Conservation (phyloP, 306 rosid genomes). For the Prunus padus region DNA sequence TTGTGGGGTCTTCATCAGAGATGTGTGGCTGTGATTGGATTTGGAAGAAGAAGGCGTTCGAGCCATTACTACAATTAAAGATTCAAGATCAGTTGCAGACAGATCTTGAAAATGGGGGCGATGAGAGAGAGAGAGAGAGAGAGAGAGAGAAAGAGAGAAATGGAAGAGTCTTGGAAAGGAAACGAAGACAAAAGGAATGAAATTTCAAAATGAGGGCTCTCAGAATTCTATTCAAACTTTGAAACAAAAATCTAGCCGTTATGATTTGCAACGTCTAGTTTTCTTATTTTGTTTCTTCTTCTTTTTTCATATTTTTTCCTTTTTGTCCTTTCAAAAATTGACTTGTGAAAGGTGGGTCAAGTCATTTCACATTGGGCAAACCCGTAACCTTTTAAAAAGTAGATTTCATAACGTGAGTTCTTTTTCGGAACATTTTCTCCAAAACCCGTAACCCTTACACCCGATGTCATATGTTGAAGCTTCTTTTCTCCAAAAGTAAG, state of each 20-base stretch:
- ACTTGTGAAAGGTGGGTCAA: not conserved
- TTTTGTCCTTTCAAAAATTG: not conserved
- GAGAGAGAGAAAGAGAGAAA: constrained; percentile 10
- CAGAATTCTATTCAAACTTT: constrained; percentile 27
- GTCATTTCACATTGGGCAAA: not conserved
- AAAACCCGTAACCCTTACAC: too few relatives aligned
- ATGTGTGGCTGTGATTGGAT: constrained; percentile 43
- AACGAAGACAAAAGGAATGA: not conserved
- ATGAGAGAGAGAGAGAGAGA: constrained; percentile 15
- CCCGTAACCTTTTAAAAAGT: not conserved
- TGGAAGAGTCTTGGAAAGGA: constrained; percentile 20
- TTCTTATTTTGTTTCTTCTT: not conserved
- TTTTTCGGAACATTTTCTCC: too few relatives aligned
- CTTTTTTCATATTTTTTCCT: not conserved
- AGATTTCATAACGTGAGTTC: too few relatives aligned
- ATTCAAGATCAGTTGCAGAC: constrained; percentile 3
- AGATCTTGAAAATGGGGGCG: not conserved
- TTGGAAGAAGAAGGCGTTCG: constrained; percentile 93
- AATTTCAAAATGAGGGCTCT: constrained; percentile 18
- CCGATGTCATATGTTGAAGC: too few relatives aligned
- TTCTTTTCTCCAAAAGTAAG: too few relatives aligned
- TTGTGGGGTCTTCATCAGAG: constrained; percentile 65
- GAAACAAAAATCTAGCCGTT: constrained; percentile 72
- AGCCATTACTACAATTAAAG: constrained; percentile 61
- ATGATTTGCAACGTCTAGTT: constrained; percentile 50